phyloP scores from a whole-genome alignment of 2,329 filamentous ascomycete genomes.

The Phyllosticta citriasiana region DNA sequence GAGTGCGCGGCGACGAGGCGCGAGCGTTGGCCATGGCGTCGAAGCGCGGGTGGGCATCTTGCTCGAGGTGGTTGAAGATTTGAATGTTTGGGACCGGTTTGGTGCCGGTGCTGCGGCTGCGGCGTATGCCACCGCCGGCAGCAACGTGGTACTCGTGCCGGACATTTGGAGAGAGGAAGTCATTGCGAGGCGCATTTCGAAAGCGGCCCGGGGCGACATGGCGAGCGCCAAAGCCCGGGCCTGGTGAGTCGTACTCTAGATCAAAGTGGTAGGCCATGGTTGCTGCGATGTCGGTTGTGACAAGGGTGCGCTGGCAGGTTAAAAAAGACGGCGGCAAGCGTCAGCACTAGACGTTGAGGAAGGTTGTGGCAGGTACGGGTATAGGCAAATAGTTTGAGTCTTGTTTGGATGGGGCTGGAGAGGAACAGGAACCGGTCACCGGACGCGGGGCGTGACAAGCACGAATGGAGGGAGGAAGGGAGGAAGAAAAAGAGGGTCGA shows the following conservation, averaged over 20 bases:
- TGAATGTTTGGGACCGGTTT: slow-evolving; percentile 35
- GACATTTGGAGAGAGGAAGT: slow-evolving; percentile 21
- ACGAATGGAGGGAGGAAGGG: not conserved
- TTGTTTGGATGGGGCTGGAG: not conserved
- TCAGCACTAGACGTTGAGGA: not conserved
- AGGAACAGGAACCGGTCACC: slow-evolving; percentile 9
- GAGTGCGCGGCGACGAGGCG: slow-evolving; percentile 16
- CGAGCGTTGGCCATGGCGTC: slow-evolving; percentile 25
- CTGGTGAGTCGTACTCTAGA: not conserved
- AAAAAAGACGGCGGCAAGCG: not conserved
- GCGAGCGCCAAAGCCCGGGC: not conserved
- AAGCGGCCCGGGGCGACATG: not conserved
- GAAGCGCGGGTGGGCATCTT: slow-evolving; percentile 26
- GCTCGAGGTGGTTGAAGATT: slow-evolving; percentile 36
- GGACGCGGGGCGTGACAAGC: slow-evolving; percentile 4
- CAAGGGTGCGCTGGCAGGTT: not conserved
- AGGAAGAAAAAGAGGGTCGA: not conserved
- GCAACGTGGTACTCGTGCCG: slow-evolving; percentile 13
- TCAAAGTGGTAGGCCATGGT: slow-evolving; percentile 2
- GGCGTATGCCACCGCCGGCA: slow-evolving; percentile 26
- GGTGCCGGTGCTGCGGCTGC: slow-evolving; percentile 35
- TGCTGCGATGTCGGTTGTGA: not conserved
- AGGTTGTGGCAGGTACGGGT: not conserved
- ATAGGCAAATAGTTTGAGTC: not conserved
- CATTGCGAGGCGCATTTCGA: slow-evolving; percentile 17